These are phyloP conservation scores for Pseudopyrenochaeta lycopersici DNA, from an alignment of 2,329 filamentous ascomycete species.

Conservation along the genomic window DNA sequence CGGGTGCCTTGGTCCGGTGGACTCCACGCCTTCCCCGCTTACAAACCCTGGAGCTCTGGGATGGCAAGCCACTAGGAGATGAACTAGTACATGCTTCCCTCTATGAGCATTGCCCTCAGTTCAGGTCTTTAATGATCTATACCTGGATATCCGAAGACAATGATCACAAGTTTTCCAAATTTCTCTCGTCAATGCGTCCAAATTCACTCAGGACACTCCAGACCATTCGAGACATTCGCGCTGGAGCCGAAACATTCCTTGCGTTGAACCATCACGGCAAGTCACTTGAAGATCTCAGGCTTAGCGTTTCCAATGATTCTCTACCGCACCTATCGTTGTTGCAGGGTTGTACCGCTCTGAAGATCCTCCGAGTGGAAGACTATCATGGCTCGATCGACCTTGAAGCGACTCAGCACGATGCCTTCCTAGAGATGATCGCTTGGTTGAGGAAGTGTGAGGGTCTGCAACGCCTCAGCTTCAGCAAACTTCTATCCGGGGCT, in stretches of 20 bases:
- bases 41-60: slow-evolving; percentile 66
- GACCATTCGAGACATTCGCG: slow-evolving; percentile 64
- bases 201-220: slow-evolving; percentile 68
- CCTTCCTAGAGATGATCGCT: slow-evolving; percentile 59
- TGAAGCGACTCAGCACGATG: slow-evolving; percentile 62
- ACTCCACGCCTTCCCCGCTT: slow-evolving; percentile 66
- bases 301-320: slow-evolving; percentile 60
- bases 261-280: slow-evolving; percentile 62
- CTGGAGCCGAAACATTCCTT: slow-evolving; percentile 64
- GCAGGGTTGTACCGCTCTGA: slow-evolving; percentile 59
- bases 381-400: slow-evolving; percentile 55
- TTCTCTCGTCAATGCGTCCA: slow-evolving; percentile 64
- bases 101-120: slow-evolving; percentile 66
- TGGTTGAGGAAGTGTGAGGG: slow-evolving; percentile 65
- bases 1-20: slow-evolving; percentile 65
- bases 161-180: slow-evolving; percentile 66
- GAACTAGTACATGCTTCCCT: slow-evolving; percentile 64
- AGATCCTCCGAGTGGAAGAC: slow-evolving; percentile 60
- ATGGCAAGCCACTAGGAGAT: slow-evolving; percentile 67
- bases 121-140: slow-evolving; percentile 68
- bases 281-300: slow-evolving; percentile 64
- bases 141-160: slow-evolving; percentile 59
- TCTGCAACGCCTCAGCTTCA: slow-evolving; percentile 62
- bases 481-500: slow-evolving; percentile 61
- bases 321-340: slow-evolving; percentile 60